Conservation (phyloP, 495 filamentous ascomycete genomes). For the Paragyromitra xinjiangensis region DNA sequence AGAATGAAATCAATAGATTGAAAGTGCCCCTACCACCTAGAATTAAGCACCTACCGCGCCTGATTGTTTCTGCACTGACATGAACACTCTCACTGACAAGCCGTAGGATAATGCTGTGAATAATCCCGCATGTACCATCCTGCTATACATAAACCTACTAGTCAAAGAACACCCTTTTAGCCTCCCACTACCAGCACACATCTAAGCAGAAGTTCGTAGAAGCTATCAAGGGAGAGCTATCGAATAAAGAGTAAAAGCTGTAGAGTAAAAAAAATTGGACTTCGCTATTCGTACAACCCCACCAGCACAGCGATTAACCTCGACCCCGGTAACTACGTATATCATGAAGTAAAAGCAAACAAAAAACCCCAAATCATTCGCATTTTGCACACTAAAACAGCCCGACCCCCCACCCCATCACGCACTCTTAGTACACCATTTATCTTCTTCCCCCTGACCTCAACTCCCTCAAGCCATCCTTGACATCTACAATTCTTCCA, state of each 20-base stretch:
- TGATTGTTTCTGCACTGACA: neutral
- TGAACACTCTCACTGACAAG: neutral
- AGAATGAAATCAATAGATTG: too few relatives aligned
- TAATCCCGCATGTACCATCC: neutral
- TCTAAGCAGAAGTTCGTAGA: neutral
- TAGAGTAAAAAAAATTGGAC: neutral
- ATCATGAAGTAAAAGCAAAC: conserved; percentile 15
- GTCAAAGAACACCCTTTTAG: neutral
- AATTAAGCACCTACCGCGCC: too few relatives aligned
- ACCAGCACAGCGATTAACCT: conserved; percentile 12
- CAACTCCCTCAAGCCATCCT: conserved; percentile 54
- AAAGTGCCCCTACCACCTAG: too few relatives aligned
- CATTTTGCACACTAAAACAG: conserved; percentile 20
- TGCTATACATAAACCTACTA: neutral
- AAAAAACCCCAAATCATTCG: conserved; percentile 14
- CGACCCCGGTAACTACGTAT: conserved; percentile 12
- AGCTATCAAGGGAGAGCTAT: neutral
- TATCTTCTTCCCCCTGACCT: conserved; percentile 44
- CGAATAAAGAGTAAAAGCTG: neutral
- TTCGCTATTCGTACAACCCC: conserved; percentile 31
- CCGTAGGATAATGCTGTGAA: neutral
- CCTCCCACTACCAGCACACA: neutral
- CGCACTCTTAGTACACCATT: neutral
- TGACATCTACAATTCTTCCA: conserved; percentile 55
- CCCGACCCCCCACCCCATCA: neutral